Base-by-base conservation (phyloP, 176 grass and related monocot species). In the Musa troglodytarum region DNA sequence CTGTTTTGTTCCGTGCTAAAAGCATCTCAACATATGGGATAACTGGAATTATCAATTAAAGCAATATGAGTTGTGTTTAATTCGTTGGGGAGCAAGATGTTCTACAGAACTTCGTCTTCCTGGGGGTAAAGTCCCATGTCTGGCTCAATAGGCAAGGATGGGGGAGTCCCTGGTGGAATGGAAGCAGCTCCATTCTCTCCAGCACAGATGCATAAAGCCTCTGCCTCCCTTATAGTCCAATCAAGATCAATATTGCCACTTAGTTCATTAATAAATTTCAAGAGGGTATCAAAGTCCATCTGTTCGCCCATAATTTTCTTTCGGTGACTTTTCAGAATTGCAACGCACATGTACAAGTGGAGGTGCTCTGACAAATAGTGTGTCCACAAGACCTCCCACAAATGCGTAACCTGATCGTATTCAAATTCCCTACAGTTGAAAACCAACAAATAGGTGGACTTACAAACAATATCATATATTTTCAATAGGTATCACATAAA, bases 181-280 rank as follows among this genome's bases (percentile, higher is more conserved):
- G 82, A 89, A 71, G 86, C 83, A 22, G 82, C 84, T n/a, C 88
- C 95, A 0, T 82, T 86, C 10, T 94, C 84, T 77, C 95, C 90
- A 52, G 81, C 90, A 29, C 84, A 55, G 19, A 12, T 52, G 52
- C 95, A 99, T 1, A 99, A 79, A 14, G 88, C 86, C 73, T 99
- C 95, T 0, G 95, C 95, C 6, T 99, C 95, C 77, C 92, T 78
- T 43, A 99, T 81, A 2, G 71, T 83, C 26, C 78, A 78, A 67
- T 99, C 88, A 52, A 99, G 86, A 78, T 99, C 86, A 11, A 99
- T 92, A 61, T 79, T 73, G 13, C 88, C 88, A 56, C 95, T 94
- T 11, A 99, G 90, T 83, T 99, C 95, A 25, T 94, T 99, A 73
- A 99, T 99, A 76, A 99, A 99, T 80, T 99, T 99, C 68, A 99